Evolutionary conservation across 2,329 filamentous ascomycete genomes (phyloP), one percentile per base, ranked within the genome.

Genomic region (Calonectria naviculata): DNA sequence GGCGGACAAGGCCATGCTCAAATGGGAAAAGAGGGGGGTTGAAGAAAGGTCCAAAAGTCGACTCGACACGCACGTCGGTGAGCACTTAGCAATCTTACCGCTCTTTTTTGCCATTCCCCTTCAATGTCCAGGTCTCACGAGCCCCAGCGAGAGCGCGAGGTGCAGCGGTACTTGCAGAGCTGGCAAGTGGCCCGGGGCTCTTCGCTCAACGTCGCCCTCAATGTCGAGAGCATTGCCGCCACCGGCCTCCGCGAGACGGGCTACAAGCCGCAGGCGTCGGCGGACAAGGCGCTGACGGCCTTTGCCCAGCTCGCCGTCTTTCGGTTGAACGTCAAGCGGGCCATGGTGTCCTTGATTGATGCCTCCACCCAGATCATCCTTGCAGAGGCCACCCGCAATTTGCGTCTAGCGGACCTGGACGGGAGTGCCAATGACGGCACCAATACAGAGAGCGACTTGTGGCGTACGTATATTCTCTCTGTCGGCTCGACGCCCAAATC

Each of bases 251-350:
- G 74, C 29, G 34, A 58, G 65, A 67, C 69, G n/a, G 87, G 60
- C 79, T 85, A 76, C 71, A 74, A 47, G 42, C 79, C 81, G 7
- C 75, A 78, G 34, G 74, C 79, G 26, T 83, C 81, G 7, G 76
- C 79, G 63, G 83, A 84, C 71, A 80, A 79, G 58, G 77, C 82
- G 5, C 79, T 88, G 24, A 86, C 85, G 0, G 84, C 85, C 9
- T 85, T 87, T 68, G 86, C 87, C 6, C 88, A 90, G 76, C 81
- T 90, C 24, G 85, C 84, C 38, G 82, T 87, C 17, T 82, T 89
- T 64, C 82, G 87, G 1, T 80, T 89, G 42, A 81, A 84, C n/a
- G 84, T 84, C 31, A 84, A 86, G 70, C 84, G 88, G 46, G 84
- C 83, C 49, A 85, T 90, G 80, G 84, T 89, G 28, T 87, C 86